phyloP scores from a whole-genome alignment of 208 protist genomes.

The Crithidia thermophila region DNA sequence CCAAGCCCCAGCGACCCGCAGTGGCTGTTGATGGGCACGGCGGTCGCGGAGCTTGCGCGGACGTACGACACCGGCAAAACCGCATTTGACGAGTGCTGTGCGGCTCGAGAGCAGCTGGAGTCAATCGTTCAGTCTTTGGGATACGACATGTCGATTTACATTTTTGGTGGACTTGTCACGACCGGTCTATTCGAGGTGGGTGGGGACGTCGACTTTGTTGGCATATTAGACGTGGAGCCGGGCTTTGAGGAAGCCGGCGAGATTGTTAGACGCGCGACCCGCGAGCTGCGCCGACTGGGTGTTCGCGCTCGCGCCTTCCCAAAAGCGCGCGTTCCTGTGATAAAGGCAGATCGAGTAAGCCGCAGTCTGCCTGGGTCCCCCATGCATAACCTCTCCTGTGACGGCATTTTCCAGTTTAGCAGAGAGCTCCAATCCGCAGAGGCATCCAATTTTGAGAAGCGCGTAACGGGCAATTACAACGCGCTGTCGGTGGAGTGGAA shows the following conservation, averaged over 20 bases:
- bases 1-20: slow-evolving; percentile 32
- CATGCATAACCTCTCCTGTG: slow-evolving; percentile 66
- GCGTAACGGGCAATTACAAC: slow-evolving; percentile 59
- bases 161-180: slow-evolving; percentile 87
- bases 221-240: slow-evolving; percentile 85
- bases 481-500: slow-evolving; percentile 80
- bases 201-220: slow-evolving; percentile 91
- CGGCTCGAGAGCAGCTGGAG: slow-evolving; percentile 81
- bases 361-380: slow-evolving; percentile 76
- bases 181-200: slow-evolving; percentile 81
- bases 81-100: slow-evolving; percentile 85
- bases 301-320: slow-evolving; percentile 66
- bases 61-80: slow-evolving; percentile 76
- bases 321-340: slow-evolving; percentile 83
- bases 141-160: slow-evolving; percentile 87
- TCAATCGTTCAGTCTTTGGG: slow-evolving; percentile 75
- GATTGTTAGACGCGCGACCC: slow-evolving; percentile 65
- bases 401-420: slow-evolving; percentile 87
- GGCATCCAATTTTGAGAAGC: slow-evolving; percentile 46
- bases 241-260: slow-evolving; percentile 75
- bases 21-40: slow-evolving; percentile 65
- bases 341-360: slow-evolving; percentile 84
- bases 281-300: slow-evolving; percentile 78
- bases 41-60: slow-evolving; percentile 57
- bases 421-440: slow-evolving; percentile 54